Evolutionary conservation across 192 early-diverging fungal species (phyloP), one percentile per base, ranked within the genome.

Genomic region (Entomortierella lignicola): DNA sequence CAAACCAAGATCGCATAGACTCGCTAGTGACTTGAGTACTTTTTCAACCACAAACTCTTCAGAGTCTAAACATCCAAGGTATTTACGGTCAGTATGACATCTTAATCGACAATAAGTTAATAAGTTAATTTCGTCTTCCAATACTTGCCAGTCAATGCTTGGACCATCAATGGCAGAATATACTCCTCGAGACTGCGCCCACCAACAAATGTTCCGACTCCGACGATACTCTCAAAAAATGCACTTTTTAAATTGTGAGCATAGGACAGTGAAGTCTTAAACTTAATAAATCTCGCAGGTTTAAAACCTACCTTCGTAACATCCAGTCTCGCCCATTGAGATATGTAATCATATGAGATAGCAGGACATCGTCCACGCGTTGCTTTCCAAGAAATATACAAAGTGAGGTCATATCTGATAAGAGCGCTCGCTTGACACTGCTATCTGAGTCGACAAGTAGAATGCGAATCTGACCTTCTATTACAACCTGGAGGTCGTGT

Each of bases 281-380:
- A n/a, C n/a, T n/a, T n/a, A n/a, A n/a, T n/a, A n/a, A n/a, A n/a
- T n/a, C n/a, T n/a, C n/a, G n/a, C n/a, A n/a, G n/a, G n/a, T 37
- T 34, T 23, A 25, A 25, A 32, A 1, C 62, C 7, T 84, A 94
- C 93, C 89, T 87, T 85, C 97, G 85, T 55, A 99, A 82, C 81
- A 91, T 90, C 97, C 97, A 98, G 68, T 99, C 96, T 27, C 89
- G 86, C 58, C 96, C 97, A 81, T 99, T 99, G 54, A 99, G 83
- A 62, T 97, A 99, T 0, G 97, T 99, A 55, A 99, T 97, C 81
- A 97, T 93, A 74, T 99, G 97, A 30, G 91, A 91, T 15, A 99
- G 79, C 30, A 96, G 69, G 1, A 95, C 87, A 74, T 97, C 95
- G 61, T 94, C 93, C 0, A 94, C 89, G 42, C 90, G 87, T 57